Base-by-base conservation (phyloP, 257 asterid species). In the Ehretia macrophylla region DNA sequence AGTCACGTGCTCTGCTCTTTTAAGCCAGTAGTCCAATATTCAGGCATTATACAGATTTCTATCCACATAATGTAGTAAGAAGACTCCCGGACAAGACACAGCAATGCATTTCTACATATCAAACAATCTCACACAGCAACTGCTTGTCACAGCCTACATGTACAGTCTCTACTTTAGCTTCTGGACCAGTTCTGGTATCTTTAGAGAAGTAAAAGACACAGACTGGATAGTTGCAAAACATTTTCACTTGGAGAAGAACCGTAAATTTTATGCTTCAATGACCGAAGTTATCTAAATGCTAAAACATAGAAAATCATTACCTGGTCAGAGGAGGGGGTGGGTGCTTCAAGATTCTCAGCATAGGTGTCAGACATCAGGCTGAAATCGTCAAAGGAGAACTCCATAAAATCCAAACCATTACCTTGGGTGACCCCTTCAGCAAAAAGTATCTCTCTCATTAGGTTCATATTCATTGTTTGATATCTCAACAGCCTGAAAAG, bases 401-500 rank as follows among this genome's bases (percentile, higher is more conserved):
- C 69, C 69, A 63, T 69, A 42, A 69, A 69, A 56, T 65, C 60
- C 65, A 63, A 63, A 42, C 65, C 65, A 27, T 69, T 69, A 45
- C 65, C 74, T 62, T 62, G 58, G 23, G 74, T 68, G 39, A 63
- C 65, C 62, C 74, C 74, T 51, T 69, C 74, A 21, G 74, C 64
- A 56, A 46, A 63, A 9, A 69, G 61, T 69, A 69, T 69, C 74
- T 56, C 50, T 57, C 60, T 69, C 74, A n/a, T 58, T 48, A 48
- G 74, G 74, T 35, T 69, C 74, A 32, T 69, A 56, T 39, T 63
- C 69, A 37, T 75, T 59, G 67, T 91, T 69, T 17, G 84, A 85
- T 75, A 83, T 73, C 83, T 73, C 87, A 18, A 68, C 45, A 53
- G 77, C 91, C 96, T 87, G 78, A 39, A 22, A 63, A 52, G 62